Percentiles rank a stretch among this genome's conserved stretches.
Conservation (phyloP, 495 filamentous ascomycete genomes). For the Xylaria acuta region DNA sequence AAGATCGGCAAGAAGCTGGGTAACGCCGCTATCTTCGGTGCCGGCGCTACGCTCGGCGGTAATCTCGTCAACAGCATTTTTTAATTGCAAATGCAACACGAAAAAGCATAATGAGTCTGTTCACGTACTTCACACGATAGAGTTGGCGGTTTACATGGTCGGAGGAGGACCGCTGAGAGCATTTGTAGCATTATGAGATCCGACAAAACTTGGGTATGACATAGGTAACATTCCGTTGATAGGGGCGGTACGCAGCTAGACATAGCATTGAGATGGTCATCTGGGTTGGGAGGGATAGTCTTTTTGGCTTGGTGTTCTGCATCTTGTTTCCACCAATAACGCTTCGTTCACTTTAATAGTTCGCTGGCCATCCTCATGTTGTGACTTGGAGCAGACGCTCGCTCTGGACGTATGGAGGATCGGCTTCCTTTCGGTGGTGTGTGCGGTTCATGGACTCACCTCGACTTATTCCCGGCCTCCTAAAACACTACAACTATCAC, state of each 20-base stretch:
- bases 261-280: not conserved
- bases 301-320: not conserved
- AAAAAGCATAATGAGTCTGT: not conserved
- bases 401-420: not conserved
- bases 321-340: not conserved
- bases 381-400: not conserved
- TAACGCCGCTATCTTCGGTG: conserved; percentile 78
- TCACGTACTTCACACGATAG: not conserved
- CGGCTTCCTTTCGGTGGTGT: not conserved
- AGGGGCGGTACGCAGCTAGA: not conserved
- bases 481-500: not conserved
- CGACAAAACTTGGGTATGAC: not conserved
- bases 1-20: conserved; percentile 82
- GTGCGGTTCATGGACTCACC: not conserved
- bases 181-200: conserved; percentile 19
- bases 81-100: conserved; percentile 52
- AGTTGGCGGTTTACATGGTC: not conserved
- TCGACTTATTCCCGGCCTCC: not conserved
- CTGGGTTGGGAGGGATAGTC: not conserved
- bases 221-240: not conserved
- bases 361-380: not conserved
- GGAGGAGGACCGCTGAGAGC: no score
- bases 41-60: conserved; percentile 87
- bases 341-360: not conserved
- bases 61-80: conserved; percentile 95